phyloP scores from a whole-genome alignment of 345 rosid species.

The Boechera retrofracta region DNA sequence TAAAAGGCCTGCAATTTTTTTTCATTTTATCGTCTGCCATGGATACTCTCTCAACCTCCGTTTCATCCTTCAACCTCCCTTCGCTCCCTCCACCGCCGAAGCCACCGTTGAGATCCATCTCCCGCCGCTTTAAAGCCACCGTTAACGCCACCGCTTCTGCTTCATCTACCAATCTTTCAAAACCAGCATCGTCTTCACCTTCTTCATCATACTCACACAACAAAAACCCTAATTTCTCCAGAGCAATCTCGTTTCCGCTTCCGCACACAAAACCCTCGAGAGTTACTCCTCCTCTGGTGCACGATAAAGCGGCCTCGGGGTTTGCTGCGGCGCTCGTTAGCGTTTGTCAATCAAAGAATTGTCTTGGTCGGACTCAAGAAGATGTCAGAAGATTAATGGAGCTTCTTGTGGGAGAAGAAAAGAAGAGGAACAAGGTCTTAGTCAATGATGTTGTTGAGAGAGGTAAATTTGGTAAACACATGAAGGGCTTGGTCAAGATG shows the following conservation, averaged over 20 bases:
- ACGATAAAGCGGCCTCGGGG: slow-evolving; percentile 64
- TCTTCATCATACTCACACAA: slow-evolving; percentile 30
- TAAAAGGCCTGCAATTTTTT: background rate
- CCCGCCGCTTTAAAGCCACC: slow-evolving; percentile 31
- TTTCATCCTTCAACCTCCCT: slow-evolving; percentile 57
- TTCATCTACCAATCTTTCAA: slow-evolving; percentile 35
- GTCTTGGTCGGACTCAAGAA: slow-evolving; percentile 51
- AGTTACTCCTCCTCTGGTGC: slow-evolving; percentile 32
- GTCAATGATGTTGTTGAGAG: slow-evolving; percentile 49
- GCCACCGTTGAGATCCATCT: slow-evolving; percentile 32
- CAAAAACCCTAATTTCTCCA: slow-evolving; percentile 15
- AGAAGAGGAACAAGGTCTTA: slow-evolving; percentile 46
- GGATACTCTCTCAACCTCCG: slow-evolving; percentile 66
- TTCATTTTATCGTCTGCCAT: slow-evolving; percentile 43
- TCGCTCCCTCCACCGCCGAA: slow-evolving; percentile 46
- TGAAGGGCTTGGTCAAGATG: slow-evolving; percentile 61
- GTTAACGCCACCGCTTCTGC: slow-evolving; percentile 45
- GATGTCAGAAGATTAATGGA: slow-evolving; percentile 55
- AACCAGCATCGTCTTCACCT: slow-evolving; percentile 39
- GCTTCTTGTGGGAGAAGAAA: slow-evolving; percentile 50
- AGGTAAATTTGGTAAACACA: slow-evolving; percentile 51
- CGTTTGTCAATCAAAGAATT: slow-evolving; percentile 53
- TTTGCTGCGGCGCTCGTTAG: slow-evolving; percentile 81
- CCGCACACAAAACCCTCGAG: slow-evolving; percentile 24
- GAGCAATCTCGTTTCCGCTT: slow-evolving; percentile 31